Evolutionary conservation across 2,329 filamentous ascomycete genomes (phyloP), one percentile per base, ranked within the genome.

Genomic region (Clonostachys rosea): DNA sequence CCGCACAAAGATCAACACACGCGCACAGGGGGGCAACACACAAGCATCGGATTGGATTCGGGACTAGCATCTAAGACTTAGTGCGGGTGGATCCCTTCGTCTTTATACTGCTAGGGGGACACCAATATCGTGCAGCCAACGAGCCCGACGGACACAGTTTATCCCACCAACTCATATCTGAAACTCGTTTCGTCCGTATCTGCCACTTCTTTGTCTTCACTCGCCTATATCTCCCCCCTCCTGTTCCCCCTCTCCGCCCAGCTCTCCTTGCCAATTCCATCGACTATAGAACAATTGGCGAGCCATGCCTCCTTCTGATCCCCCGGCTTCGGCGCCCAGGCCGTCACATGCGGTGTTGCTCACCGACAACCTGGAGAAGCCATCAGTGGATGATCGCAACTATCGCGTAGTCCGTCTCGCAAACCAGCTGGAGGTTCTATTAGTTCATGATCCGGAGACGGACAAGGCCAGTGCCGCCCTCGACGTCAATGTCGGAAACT

Each of bases 401-500:
- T 99, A 99, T 65, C 81, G 92, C 49, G 90, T 99, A 52, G 85
- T 97, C 56, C 81, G 83, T 46, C 76, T 99, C 46, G 73, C 81
- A 42, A 99, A 99, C 67, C 78, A 91, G 65, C 80, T 99, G 14
- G 92, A 99, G 73, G 92, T 84, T 8, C 76, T 99, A 16, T 73
- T 99, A 44, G 94, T 97, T 47, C 92, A 97, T 64, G 94, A 99
- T 69, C 81, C 89, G 2, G 86, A 95, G 52, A 96, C 94, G 8
- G 94, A 99, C 75, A 97, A 97, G 77, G 91, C 94, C 53, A 95
- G 91, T 59, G 94, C 92, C 10, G 88, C 92, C 44, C 83, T 97
- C 61, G 94, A 97, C 64, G 91, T 97, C 62, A 91, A 95, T 65
- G 92, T 96, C 35, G 94, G 94, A 51, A 95, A 89, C 67, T 96